phyloP scores from a whole-genome alignment of 192 early-diverging fungal species.

The Diversispora eburnea region DNA sequence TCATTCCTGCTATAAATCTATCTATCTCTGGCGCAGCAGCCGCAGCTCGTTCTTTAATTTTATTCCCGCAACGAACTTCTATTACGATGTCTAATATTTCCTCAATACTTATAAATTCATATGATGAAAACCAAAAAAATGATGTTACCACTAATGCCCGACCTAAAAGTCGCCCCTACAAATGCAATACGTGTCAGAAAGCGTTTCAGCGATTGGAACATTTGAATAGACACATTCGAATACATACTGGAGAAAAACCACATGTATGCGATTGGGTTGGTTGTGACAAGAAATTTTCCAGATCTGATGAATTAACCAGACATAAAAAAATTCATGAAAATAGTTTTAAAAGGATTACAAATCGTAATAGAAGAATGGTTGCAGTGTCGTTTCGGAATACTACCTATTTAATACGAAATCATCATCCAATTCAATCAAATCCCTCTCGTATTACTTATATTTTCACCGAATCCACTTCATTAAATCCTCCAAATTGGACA shows the following conservation, averaged over 20 bases:
- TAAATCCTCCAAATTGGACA: background rate
- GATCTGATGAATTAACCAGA: slow-evolving; percentile 75
- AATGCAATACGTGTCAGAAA: slow-evolving; percentile 71
- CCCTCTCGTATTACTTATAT: background rate
- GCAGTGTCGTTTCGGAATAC: slow-evolving; percentile 4
- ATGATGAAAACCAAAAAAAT: too few relatives aligned
- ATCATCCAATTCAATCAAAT: background rate
- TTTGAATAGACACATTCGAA: slow-evolving; percentile 77
- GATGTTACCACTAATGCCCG: too few relatives aligned
- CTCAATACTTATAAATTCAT: too few relatives aligned
- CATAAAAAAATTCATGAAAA: slow-evolving; percentile 63
- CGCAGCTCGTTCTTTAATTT: too few relatives aligned
- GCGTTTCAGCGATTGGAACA: slow-evolving; percentile 75
- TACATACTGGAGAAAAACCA: slow-evolving; percentile 84
- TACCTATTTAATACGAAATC: background rate
- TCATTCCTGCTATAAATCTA: too few relatives aligned
- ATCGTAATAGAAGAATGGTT: background rate
- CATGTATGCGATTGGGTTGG: slow-evolving; percentile 71
- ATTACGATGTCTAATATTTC: too few relatives aligned
- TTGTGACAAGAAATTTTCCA: slow-evolving; percentile 76
- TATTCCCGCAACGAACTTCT: too few relatives aligned
- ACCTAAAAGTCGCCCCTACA: slow-evolving; percentile 50
- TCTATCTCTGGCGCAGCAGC: too few relatives aligned
- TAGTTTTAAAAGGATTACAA: slow-evolving; percentile 36
- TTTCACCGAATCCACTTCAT: background rate